Base-by-base conservation (phyloP, 805 yeast species). In the Kuraishia molischiana region DNA sequence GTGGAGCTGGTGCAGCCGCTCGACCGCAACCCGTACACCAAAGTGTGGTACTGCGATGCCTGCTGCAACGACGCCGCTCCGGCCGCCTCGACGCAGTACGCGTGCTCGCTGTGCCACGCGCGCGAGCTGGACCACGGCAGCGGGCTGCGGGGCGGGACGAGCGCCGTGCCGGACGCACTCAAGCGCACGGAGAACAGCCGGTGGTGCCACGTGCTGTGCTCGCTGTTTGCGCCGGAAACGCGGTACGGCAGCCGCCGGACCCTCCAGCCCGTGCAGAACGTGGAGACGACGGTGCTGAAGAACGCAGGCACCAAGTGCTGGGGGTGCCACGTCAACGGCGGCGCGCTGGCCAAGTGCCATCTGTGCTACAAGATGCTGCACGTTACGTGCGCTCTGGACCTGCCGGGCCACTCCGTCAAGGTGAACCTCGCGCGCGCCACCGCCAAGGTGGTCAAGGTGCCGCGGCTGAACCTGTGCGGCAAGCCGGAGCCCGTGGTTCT, bases 191-290 rank as follows among this genome's bases (percentile, higher is more conserved):
- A 51, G 3, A 72, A 67, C 39, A 84, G 84, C 1, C 64, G 67
- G 40, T 87, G 96, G 96, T 76, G 78, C 24, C 96, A 87, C 61
- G 59, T 80, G 3, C 43, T 73, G 2, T 87, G 97, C 58, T 79
- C 89, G 0, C 36, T 82, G 0, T 77, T 78, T 51, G 60, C 62
- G 21, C 57, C 70, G 4, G 58, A 61, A n/a, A 52, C 69, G 4
- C 56, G 54, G 21, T 74, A 68, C 50, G 74, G 66, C 0, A 60
- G 67, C 43, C 24, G 63, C 1, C 41, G 50, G 17, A 33, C 56
- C 11, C 35, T 77, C 44, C 79, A 76, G 44, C 79, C 79, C 0
- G 55, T 69, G 5, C 47, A 56, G 19, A 73, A 74, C 3, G 47
- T 65, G 0, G 59, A 51, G 18, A 29, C 51, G 6, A 39, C 55